These are phyloP conservation scores for Aegilops longissima DNA, from an alignment of 176 grass and related monocot genomes.

Conservation along the genomic window DNA sequence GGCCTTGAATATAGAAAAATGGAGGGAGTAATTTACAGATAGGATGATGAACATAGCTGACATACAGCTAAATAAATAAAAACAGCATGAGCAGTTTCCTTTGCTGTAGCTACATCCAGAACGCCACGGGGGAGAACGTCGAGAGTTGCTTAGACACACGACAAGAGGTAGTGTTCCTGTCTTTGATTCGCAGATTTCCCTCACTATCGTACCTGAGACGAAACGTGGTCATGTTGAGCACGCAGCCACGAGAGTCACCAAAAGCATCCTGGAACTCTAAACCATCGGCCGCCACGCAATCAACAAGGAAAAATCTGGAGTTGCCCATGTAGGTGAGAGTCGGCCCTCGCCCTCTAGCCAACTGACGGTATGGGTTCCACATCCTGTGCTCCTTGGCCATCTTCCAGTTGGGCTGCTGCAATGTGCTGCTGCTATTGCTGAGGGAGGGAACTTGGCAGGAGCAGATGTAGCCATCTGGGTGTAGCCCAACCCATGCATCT, in stretches of 20 bases:
- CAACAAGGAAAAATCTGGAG: slow-evolving; percentile 4
- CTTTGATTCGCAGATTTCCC: neutral
- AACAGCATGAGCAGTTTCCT: neutral
- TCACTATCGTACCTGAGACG: neutral
- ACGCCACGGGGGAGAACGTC: neutral
- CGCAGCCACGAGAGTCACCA: neutral
- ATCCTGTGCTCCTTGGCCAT: neutral
- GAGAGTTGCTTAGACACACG: neutral
- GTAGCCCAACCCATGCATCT: neutral
- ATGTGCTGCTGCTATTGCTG: neutral
- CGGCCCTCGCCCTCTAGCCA: neutral
- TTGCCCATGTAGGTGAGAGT: neutral
- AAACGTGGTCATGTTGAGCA: neutral
- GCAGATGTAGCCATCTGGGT: neutral
- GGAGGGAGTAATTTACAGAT: neutral
- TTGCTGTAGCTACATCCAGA: neutral
- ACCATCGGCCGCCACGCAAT: neutral
- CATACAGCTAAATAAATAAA: neutral
- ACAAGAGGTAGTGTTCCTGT: neutral
- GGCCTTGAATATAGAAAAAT: neutral
- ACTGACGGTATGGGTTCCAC: neutral
- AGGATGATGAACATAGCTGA: neutral
- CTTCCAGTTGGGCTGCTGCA: neutral
- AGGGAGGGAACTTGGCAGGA: neutral
- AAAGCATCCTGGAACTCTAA: neutral